Evolutionary conservation across 2,329 filamentous ascomycete genomes (phyloP), one percentile per base, ranked within the genome.

Genomic region (Nemania abortiva): DNA sequence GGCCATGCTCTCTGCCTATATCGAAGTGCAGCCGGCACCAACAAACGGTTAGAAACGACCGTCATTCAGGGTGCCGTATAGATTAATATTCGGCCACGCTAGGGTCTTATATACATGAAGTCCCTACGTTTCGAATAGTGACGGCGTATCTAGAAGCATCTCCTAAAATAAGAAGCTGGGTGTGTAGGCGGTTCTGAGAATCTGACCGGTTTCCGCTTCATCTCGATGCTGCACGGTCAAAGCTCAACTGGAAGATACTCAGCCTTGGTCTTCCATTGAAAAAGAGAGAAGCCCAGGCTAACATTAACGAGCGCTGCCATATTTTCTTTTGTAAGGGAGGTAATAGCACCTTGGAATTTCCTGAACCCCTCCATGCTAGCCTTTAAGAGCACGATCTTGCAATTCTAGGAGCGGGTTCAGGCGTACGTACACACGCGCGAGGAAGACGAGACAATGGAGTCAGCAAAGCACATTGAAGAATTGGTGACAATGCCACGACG

Each of bases 1-100:
- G n/a, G n/a, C n/a, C n/a, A n/a, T n/a, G n/a, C n/a, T n/a, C n/a
- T n/a, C 77, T 1, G 77, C 77, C 77, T 77, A 80, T 31, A 80
- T 74, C 7, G 68, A 71, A 0, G 77, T 76, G 9, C 55, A 70
- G 57, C 79, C 78, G 15, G 66, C 66, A 2, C 66, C 66, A 4
- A 69, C 47, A 24, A 58, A 69, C 1, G 27, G 39, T 49, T 27
- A n/a, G 15, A 69, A 63, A 1, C 57, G 45, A 3, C 66, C 63
- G n/a, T 65, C 50, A 13, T 49, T 20, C 18, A 45, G 24, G 2
- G 57, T 63, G 3, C 66, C 66, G 2, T 15, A 22, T 2, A 63
- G 63, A 9, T 69, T 69, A 3, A 66, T 58, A 7, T 59, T 54
- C 34, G 65, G 65, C 11, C 49, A 47, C 2, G 45, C 45, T 6